Base-by-base conservation (phyloP, 129 eudicot species). In the Chrysanthemum seticuspe region DNA sequence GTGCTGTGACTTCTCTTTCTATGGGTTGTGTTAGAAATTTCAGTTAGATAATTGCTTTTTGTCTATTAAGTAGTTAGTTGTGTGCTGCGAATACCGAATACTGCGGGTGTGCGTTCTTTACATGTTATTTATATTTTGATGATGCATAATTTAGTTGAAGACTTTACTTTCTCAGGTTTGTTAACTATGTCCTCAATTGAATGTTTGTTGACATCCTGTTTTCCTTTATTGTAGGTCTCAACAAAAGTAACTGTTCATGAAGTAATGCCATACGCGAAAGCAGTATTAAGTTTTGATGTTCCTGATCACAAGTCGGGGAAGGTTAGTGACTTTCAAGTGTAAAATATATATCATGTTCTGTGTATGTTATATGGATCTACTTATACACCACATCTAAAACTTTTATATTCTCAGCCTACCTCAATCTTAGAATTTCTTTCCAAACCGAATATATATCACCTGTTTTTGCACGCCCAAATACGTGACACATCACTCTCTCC, bases 251-350 rank as follows among this genome's bases (percentile, higher is more conserved):
- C 98, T 53, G 71, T 90, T 50, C 67, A 77, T 68, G 89, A 94
- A 50, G 79, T 78, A 31, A 73, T 86, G 83, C 86, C 89, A n/a
- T 78, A 74, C 40, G 86, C 81, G 14, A 94, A 87, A 69, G 82
- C 86, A 67, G 86, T 88, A 53, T 76, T 91, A 67, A 86, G 98
- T 84, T 94, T 94, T 70, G 87, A 83, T 71, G 85, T 94, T 74
- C 98, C 98, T 59, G 98, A 94, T 86, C 89, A 94, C 67, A 94
- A 88, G 78, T 94, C 98, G 21, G 97, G 98, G 63, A 94, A 90
- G 96, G 98, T 94, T 47, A 68, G 79, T 77, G 63, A 25, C 52
- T 74, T 54, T 72, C 34, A 54, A 11, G 40, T 81, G 23, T 64
- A 16, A 62, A 59, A 10, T 59, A 59, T 58, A 21, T 59, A 18